A percentile compares a stretch with the other conserved stretches of the same genome.
Conservation (phyloP, 257 asterid species). For the Verbena officinalis region DNA sequence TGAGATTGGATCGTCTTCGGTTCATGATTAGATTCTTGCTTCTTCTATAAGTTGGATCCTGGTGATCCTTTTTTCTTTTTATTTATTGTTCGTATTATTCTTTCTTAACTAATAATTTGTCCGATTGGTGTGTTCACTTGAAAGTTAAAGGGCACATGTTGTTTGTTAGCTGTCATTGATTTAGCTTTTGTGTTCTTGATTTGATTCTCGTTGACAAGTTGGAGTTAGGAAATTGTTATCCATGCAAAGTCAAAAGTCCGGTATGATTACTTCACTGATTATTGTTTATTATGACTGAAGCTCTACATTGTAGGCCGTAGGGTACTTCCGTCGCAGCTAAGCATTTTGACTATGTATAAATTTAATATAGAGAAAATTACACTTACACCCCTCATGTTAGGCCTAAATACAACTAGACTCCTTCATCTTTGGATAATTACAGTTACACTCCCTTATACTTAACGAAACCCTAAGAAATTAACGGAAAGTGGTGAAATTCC, state of each 20-base stretch:
- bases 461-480: too few species aligned
- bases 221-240: constrained; percentile 18
- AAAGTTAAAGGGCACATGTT: constrained; percentile 15
- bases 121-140: constrained; percentile 20
- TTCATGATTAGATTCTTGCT: constrained; percentile 34
- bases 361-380: too few species aligned
- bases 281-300: neutral
- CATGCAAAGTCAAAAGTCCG: neutral
- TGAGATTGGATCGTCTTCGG: constrained; percentile 35
- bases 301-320: neutral
- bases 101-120: constrained; percentile 9
- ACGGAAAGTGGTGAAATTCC: too few species aligned
- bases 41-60: neutral
- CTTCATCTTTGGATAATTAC: too few species aligned
- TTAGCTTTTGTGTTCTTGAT: constrained; percentile 10
- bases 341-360: too few species aligned
- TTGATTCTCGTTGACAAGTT: too few species aligned
- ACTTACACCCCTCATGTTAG: too few species aligned
- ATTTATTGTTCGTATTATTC: neutral
- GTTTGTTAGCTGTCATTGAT: neutral
- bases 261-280: neutral
- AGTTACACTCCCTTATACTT: too few species aligned
- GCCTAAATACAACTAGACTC: too few species aligned
- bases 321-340: neutral
- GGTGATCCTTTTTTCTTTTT: too few species aligned